These are phyloP conservation scores for Ogataea pignaliae DNA, from an alignment of 805 yeast genomes.

Conservation along the genomic window DNA sequence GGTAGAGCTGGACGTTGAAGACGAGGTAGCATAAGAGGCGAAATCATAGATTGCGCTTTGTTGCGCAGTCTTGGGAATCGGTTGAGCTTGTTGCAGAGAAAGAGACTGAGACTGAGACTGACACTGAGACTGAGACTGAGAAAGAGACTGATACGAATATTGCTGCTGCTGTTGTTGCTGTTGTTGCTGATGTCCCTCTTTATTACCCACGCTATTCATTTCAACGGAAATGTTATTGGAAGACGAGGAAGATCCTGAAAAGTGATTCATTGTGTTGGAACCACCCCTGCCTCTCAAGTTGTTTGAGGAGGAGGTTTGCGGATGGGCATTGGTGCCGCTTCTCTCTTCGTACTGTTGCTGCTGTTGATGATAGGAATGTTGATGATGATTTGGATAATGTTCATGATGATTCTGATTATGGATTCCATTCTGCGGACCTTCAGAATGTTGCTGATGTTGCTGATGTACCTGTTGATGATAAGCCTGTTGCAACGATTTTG, in stretches of 20 bases:
- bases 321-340: background rate
- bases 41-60: background rate
- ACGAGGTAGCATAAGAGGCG: conserved; percentile 2
- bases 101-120: conserved; percentile 1
- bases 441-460: conserved; percentile 5
- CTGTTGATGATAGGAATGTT: background rate
- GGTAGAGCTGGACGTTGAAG: conserved; percentile 3
- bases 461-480: conserved; percentile 15
- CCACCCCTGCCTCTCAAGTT: conserved; percentile 3
- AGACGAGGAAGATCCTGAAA: conserved; percentile 6
- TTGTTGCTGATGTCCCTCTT: conserved; percentile 5
- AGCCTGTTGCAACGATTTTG: conserved; percentile 33
- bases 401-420: too few relatives aligned
- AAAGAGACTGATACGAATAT: conserved; percentile 1
- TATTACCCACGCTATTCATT: conserved; percentile 4
- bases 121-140: background rate
- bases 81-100: background rate
- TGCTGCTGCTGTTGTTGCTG: conserved; percentile 5
- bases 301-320: too few relatives aligned
- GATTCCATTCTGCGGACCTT: too few relatives aligned
- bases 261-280: conserved; percentile 4
- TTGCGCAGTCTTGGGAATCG: background rate
- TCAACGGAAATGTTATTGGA: conserved; percentile 9
- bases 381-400: too few relatives aligned
- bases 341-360: background rate